These are phyloP conservation scores for Coemansia sp. DNA, from an alignment of 192 early-diverging fungal species.

Conservation along the genomic window DNA sequence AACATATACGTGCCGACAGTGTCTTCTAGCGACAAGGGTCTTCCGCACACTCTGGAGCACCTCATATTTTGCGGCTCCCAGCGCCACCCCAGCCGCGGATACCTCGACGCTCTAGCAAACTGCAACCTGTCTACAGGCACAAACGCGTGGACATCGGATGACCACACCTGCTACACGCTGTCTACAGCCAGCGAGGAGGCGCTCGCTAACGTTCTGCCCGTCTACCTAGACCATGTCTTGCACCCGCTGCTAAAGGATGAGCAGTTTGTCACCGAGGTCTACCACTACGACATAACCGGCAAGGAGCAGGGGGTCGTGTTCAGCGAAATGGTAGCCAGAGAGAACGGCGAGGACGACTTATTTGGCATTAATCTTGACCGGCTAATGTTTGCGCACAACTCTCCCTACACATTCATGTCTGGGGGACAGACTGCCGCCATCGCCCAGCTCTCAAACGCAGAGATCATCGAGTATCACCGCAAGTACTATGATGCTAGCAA, in stretches of 20 bases:
- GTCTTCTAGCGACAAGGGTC: slow-evolving; percentile 65
- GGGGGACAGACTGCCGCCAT: slow-evolving; percentile 80
- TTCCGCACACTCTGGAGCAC: slow-evolving; percentile 85
- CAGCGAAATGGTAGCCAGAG: slow-evolving; percentile 73
- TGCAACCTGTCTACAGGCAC: slow-evolving; percentile 78
- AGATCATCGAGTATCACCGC: slow-evolving; percentile 77
- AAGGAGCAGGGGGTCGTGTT: slow-evolving; percentile 82
- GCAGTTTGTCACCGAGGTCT: slow-evolving; percentile 82
- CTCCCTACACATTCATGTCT: slow-evolving; percentile 71
- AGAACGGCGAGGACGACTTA: slow-evolving; percentile 73
- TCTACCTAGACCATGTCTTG: slow-evolving; percentile 82
- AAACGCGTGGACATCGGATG: slow-evolving; percentile 64
- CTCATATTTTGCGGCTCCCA: slow-evolving; percentile 84
- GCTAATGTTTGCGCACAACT: slow-evolving; percentile 50
- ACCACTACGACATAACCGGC: slow-evolving; percentile 72
- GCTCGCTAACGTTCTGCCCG: slow-evolving; percentile 72
- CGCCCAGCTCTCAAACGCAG: slow-evolving; percentile 68
- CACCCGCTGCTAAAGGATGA: slow-evolving; percentile 70
- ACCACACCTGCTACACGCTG: slow-evolving; percentile 76
- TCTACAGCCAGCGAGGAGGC: slow-evolving; percentile 66
- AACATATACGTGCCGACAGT: slow-evolving; percentile 79
- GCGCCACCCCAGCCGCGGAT: slow-evolving; percentile 68
- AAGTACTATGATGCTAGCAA: slow-evolving; percentile 75
- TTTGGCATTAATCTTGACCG: slow-evolving; percentile 13
- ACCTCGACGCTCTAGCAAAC: slow-evolving; percentile 73